Percentiles rank a stretch among this genome's conserved stretches.
phyloP scores from a whole-genome alignment of 2,329 filamentous ascomycete genomes.

The Neoscytalidium dimidiatum region DNA sequence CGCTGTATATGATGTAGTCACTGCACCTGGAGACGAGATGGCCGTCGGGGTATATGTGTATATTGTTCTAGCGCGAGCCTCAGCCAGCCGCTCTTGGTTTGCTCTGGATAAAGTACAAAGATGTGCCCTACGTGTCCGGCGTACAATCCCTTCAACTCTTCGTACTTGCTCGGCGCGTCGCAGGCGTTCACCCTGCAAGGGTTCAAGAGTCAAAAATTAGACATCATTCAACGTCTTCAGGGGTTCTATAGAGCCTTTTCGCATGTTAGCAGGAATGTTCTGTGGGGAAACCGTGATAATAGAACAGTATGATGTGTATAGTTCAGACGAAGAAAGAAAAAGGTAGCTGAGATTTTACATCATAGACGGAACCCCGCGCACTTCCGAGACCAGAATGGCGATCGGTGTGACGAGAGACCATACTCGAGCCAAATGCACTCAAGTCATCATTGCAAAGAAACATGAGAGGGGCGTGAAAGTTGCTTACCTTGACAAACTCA shows the following conservation, averaged over 20 bases:
- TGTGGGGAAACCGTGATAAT: neutral
- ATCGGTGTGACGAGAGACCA: constrained; percentile 64
- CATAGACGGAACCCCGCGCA: constrained; percentile 73
- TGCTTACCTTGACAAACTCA: constrained; percentile 37
- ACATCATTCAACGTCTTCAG: constrained; percentile 10
- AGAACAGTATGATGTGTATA: constrained; percentile 1
- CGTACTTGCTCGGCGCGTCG: constrained; percentile 87
- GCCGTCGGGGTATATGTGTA: constrained; percentile 91
- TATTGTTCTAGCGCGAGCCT: constrained; percentile 63
- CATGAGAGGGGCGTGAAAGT: constrained; percentile 18
- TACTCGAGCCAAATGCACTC: constrained; percentile 99
- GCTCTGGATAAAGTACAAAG: constrained; percentile 23
- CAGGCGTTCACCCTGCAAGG: constrained; percentile 83
- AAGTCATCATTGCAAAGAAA: constrained; percentile 82
- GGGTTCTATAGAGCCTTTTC: constrained; percentile 25
- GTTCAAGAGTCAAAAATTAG: constrained; percentile 31
- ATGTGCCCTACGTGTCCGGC: constrained; percentile 73
- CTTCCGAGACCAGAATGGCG: constrained; percentile 74
- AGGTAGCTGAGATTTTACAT: constrained; percentile 99
- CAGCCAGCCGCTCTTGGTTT: constrained; percentile 40
- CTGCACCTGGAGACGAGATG: constrained; percentile 93
- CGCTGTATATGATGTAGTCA: constrained; percentile 99
- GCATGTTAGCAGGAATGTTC: constrained; percentile 20
- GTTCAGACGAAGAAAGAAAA: constrained; percentile 81
- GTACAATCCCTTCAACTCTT: constrained; percentile 79